A percentile compares a stretch with the other conserved stretches of the same genome.
Conservation (phyloP, 306 rosid genomes). For the Notholithocarpus densiflorus region DNA sequence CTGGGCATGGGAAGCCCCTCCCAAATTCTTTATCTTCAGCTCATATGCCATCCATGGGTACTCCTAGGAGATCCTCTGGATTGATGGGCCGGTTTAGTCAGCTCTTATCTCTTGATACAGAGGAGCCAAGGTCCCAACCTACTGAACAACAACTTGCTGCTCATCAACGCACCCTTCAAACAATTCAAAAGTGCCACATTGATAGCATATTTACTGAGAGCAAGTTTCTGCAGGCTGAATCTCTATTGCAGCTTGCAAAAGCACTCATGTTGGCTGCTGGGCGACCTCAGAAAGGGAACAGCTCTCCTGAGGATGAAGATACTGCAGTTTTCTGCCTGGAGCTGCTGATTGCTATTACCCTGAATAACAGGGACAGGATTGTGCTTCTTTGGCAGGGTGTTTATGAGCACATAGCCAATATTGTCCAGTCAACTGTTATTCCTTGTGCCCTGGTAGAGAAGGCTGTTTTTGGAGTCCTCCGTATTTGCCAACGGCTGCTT, state of each 20-base stretch:
- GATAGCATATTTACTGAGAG: constrained; percentile 95
- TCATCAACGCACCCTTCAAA: constrained; percentile 91
- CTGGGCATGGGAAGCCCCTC: constrained; percentile 71
- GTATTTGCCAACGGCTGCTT: constrained; percentile 96
- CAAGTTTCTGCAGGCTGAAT: constrained; percentile 92
- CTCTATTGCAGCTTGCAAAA: constrained; percentile 85
- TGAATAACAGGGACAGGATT: constrained; percentile 93
- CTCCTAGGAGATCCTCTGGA: constrained; percentile 94
- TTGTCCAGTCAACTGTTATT: constrained; percentile 95
- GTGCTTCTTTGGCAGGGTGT: constrained; percentile 96
- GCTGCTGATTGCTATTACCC: constrained; percentile 89
- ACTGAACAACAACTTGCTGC: constrained; percentile 99
- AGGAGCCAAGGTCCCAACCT: constrained; percentile 97
- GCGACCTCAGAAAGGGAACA: constrained; percentile 81
- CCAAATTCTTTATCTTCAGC: constrained; percentile 75
- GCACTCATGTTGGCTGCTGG: constrained; percentile 97
- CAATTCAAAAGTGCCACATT: constrained; percentile 89
- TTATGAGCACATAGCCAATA: constrained; percentile 85
- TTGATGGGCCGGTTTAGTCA: constrained; percentile 99
- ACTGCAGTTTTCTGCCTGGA: constrained; percentile 97
- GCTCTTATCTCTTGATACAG: constrained; percentile 92
- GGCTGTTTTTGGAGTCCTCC: constrained; percentile 94
- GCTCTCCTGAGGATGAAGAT: constrained; percentile 94
- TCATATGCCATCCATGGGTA: constrained; percentile 74
- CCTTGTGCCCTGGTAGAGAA: constrained; percentile 94